Percentiles rank a stretch among this genome's conserved stretches.
phyloP scores from a whole-genome alignment of 2,329 filamentous ascomycete genomes.

The Alternaria tenuissima region DNA sequence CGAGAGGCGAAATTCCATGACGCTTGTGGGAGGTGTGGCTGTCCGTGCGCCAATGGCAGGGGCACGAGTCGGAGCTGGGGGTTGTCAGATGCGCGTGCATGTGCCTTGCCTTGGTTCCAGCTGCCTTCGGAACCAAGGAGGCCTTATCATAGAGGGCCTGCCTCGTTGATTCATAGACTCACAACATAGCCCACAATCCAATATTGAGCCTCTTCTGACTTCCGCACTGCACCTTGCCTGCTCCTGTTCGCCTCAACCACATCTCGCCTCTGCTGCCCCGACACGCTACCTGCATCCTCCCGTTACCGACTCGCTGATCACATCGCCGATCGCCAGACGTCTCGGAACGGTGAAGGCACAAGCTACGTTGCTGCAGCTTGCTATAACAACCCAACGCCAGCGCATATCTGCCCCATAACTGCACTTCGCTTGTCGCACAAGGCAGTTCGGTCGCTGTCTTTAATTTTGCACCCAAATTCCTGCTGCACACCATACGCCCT shows the following conservation, averaged over 20 bases:
- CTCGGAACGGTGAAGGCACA: constrained; percentile 34
- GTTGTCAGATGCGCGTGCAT: constrained; percentile 28
- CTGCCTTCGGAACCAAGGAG: constrained; percentile 20
- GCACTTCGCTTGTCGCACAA: constrained; percentile 25
- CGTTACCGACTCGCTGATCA: constrained; percentile 41
- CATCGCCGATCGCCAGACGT: constrained; percentile 42
- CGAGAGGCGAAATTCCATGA: constrained; percentile 19
- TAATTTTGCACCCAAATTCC: constrained; percentile 8
- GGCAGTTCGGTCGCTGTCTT: constrained; percentile 33
- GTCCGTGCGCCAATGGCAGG: constrained; percentile 25
- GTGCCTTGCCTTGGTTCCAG: constrained; percentile 30
- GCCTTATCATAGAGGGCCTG: constrained; percentile 24
- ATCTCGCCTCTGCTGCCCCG: constrained; percentile 13
- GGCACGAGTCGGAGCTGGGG: constrained; percentile 23
- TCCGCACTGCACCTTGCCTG: not conserved
- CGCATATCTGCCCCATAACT: constrained; percentile 26
- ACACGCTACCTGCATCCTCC: constrained; percentile 26
- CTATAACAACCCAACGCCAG: constrained; percentile 28
- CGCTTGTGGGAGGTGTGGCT: constrained; percentile 17
- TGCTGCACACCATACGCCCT: not conserved
- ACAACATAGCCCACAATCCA: constrained; percentile 14
- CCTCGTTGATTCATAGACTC: constrained; percentile 5
- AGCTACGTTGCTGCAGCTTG: constrained; percentile 47
- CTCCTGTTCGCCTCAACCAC: not conserved
- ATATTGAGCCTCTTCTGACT: constrained; percentile 7